Evolutionary conservation across 2,329 filamentous ascomycete species (phyloP).

Genomic region (Apiospora aurea): DNA sequence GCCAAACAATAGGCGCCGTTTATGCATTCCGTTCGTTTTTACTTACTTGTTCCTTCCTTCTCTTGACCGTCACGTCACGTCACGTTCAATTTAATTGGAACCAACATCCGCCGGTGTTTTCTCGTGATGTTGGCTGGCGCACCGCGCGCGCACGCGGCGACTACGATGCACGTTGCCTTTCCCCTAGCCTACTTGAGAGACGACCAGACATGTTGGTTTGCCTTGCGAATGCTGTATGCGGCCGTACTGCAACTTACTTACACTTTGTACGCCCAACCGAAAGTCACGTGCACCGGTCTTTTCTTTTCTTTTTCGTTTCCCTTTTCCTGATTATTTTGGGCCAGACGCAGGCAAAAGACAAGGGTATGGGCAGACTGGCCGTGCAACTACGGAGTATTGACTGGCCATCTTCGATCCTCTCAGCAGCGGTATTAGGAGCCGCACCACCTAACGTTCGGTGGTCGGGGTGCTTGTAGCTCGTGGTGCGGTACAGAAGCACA

Average conservation of each 20-base stretch:
- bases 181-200: neutral
- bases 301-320: neutral
- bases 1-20: neutral
- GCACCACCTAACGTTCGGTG: neutral
- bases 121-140: no score
- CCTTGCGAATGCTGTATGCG: neutral
- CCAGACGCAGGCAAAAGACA: neutral
- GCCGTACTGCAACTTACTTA: neutral
- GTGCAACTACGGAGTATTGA: neutral
- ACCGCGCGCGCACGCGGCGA: no score
- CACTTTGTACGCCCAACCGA: neutral
- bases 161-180: neutral
- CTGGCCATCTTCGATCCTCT: neutral
- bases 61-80: neutral
- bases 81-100: neutral
- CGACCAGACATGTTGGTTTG: neutral
- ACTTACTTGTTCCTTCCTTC: neutral
- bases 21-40: neutral
- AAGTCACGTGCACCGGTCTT: neutral
- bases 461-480: neutral
- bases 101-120: neutral
- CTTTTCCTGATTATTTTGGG: slow-evolving; percentile 7
- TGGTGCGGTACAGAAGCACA: neutral
- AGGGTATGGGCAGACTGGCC: neutral
- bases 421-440: neutral